Base-by-base conservation (phyloP, 768 basidiomycete species). In the Kwoniella sp. region DNA sequence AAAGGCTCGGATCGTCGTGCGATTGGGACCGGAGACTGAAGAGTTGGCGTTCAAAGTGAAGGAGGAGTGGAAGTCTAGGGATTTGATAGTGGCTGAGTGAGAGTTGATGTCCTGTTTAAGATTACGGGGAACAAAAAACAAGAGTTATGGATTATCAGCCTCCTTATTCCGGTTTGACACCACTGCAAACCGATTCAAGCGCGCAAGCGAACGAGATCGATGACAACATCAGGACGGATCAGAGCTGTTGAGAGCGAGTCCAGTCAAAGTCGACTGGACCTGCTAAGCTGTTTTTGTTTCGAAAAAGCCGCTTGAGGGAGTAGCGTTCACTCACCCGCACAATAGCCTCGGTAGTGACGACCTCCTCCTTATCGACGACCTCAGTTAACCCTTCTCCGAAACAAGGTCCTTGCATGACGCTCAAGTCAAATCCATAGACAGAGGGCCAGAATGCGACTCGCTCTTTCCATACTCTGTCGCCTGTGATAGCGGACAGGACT, bases 341-440 rank as follows among this genome's bases (percentile, higher is more conserved):
- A 47, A 97, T 88, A 80, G 92, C 94, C 78, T 97, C 94, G 67
- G 85, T 85, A 2, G 91, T 90, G 74, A 96, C 88, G 73, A 97
- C 85, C 55, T 92, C 90, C 65, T 91, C 88, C 46, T 89, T 89
- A 81, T 96, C 94, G 76, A 95, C 89, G 50, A 92, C 84, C 71
- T 96, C 93, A 1, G 95, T 83, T 61, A 94, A 84, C 0, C 92
- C 91, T 46, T 97, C 92, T 12, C 87, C 85, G 69, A 88, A 90
- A 7, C 90, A 81, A 25, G 85, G 85, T 4, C 84, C 83, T 1
- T 85, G 83, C 95, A 98, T 98, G 3, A 84, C 84, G 15, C 88
- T 86, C 71, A 97, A 83, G 72, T 96, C 90, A 77, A 96, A 97
- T 1, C 94, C 93, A 70, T 97, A 95, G 2, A 97, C 85, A 73